phyloP scores from a whole-genome alignment of 108 stramenopile genomes.

The Mayamaea pseudoterrestris region DNA sequence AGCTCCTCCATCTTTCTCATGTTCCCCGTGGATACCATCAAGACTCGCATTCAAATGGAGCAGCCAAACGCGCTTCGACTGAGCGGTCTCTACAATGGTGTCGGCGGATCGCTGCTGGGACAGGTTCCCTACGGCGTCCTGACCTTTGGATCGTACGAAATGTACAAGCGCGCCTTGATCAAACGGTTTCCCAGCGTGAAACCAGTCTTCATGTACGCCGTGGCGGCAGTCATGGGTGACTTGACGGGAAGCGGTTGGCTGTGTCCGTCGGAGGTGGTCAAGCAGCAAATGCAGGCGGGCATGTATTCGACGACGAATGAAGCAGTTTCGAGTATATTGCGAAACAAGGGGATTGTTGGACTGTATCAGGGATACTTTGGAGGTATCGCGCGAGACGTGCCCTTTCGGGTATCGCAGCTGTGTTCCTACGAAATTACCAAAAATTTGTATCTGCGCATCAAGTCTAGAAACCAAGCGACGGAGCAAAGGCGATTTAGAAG shows the following conservation, averaged over 20 bases:
- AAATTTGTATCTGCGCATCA: conserved; percentile 24
- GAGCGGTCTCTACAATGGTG: conserved; percentile 43
- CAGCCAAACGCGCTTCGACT: conserved; percentile 39
- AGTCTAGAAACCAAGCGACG: conserved; percentile 1
- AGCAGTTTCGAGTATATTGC: conserved; percentile 42
- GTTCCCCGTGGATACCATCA: conserved; percentile 80
- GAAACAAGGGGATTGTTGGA: conserved; percentile 33
- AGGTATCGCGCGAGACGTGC: conserved; percentile 60
- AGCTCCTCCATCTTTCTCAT: conserved; percentile 52
- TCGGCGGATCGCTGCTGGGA: conserved; percentile 48
- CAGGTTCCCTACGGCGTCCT: conserved; percentile 59
- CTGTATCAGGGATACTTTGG: conserved; percentile 59
- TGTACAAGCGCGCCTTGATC: conserved; percentile 56
- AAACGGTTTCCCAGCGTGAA: conserved; percentile 34
- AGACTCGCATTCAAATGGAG: conserved; percentile 78
- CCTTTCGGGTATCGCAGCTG: conserved; percentile 70
- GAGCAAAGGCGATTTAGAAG: not conserved
- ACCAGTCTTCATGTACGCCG: conserved; percentile 44
- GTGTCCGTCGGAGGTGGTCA: conserved; percentile 68
- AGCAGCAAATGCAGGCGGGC: conserved; percentile 69
- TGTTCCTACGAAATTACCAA: conserved; percentile 67
- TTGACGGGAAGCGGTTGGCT: conserved; percentile 65
- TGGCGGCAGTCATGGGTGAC: conserved; percentile 60
- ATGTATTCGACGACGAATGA: conserved; percentile 42
- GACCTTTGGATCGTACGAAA: conserved; percentile 77